phyloP scores from a whole-genome alignment of 2,329 filamentous ascomycete genomes.

The Lachnellula arida region DNA sequence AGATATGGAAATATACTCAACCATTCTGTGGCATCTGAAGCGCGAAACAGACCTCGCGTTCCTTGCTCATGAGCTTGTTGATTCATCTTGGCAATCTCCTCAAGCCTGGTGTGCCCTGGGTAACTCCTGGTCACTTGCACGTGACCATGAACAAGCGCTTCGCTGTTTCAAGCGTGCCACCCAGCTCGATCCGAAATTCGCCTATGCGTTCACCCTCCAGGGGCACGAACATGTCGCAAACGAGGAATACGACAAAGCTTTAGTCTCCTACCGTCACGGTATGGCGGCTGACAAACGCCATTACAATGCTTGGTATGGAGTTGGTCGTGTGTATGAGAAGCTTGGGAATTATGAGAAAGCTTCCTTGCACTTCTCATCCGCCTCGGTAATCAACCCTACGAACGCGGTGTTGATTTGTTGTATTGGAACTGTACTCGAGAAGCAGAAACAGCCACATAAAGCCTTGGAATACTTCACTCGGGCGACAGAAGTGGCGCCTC shows the following conservation, averaged over 20 bases:
- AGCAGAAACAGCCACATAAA: slow-evolving; percentile 73
- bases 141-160: slow-evolving; percentile 91
- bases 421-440: slow-evolving; percentile 85
- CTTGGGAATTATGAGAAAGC: slow-evolving; percentile 88
- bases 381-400: slow-evolving; percentile 84
- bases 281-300: slow-evolving; percentile 83
- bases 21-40: slow-evolving; percentile 97
- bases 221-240: slow-evolving; percentile 94
- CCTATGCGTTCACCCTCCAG: slow-evolving; percentile 92
- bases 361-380: slow-evolving; percentile 84
- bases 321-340: slow-evolving; percentile 78
- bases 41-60: slow-evolving; percentile 88
- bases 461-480: slow-evolving; percentile 78
- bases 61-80: slow-evolving; percentile 83
- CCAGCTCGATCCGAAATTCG: slow-evolving; percentile 83
- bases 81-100: slow-evolving; percentile 81
- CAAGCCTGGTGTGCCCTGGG: slow-evolving; percentile 95
- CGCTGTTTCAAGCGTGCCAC: slow-evolving; percentile 93
- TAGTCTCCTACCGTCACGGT: slow-evolving; percentile 79
- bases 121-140: slow-evolving; percentile 87
- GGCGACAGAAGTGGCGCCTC: slow-evolving; percentile 77
- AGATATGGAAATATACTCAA: slow-evolving; percentile 98
- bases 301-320: slow-evolving; percentile 98
- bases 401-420: slow-evolving; percentile 91
- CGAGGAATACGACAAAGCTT: slow-evolving; percentile 94